These are phyloP conservation scores for Cicer cuneatum DNA, from an alignment of 306 rosid genomes.

Conservation along the genomic window DNA sequence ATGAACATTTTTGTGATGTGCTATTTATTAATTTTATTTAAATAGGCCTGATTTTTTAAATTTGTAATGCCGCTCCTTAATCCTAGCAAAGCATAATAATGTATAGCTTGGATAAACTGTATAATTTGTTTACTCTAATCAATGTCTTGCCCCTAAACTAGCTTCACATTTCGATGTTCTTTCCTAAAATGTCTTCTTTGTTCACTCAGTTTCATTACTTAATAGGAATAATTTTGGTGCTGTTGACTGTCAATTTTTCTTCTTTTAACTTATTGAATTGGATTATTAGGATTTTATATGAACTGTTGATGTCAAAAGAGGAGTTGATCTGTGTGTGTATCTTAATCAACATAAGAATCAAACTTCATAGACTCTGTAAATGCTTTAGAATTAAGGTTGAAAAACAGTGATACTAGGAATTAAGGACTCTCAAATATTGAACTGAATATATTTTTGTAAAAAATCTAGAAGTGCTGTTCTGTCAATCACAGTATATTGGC, in stretches of 20 bases:
- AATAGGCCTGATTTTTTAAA: conserved; percentile 10
- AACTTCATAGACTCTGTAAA: conserved; percentile 5
- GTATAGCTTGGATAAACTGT: conserved; percentile 18
- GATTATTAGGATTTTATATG: not conserved
- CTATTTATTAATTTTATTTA: not conserved
- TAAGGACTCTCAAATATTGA: conserved; percentile 18
- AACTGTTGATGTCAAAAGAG: conserved; percentile 24
- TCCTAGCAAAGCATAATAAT: conserved; percentile 5
- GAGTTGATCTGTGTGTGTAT: not conserved
- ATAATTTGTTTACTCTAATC: conserved; percentile 4
- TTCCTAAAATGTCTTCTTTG: conserved; percentile 8
- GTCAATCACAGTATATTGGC: conserved; percentile 17
- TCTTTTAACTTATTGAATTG: not conserved
- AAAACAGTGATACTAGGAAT: conserved; percentile 3
- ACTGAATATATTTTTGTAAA: not conserved
- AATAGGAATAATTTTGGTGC: conserved; percentile 10
- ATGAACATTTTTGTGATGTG: conserved; percentile 32
- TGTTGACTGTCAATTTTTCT: not conserved
- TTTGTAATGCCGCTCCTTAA: conserved; percentile 23
- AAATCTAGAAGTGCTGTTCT: conserved; percentile 1
- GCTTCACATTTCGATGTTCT: conserved; percentile 19
- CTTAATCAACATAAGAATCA: not conserved
- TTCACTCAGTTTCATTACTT: conserved; percentile 23
- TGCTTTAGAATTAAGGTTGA: conserved; percentile 23
- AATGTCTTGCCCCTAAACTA: not conserved